phyloP scores from a whole-genome alignment of 768 basidiomycete species.

The Paxillus involutus region DNA sequence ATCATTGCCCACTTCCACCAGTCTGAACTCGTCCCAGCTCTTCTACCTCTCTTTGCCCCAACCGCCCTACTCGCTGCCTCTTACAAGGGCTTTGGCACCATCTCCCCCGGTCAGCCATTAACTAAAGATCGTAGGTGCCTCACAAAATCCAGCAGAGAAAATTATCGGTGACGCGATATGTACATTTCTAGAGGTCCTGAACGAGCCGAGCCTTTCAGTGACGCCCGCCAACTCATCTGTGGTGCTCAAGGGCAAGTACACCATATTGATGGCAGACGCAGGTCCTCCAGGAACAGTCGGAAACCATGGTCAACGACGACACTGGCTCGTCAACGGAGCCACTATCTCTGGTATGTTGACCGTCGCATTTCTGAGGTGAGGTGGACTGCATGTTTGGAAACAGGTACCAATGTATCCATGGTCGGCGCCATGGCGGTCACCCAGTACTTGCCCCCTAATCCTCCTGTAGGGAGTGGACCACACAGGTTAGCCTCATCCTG shows the following conservation, averaged over 20 bases:
- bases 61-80: constrained; percentile 53
- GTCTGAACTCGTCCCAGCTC: constrained; percentile 59
- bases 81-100: constrained; percentile 47
- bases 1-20: constrained; percentile 70
- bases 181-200: constrained; percentile 48
- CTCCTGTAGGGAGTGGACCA: constrained; percentile 65
- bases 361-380: not conserved
- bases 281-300: constrained; percentile 62
- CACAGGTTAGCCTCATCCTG: constrained; percentile 56
- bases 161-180: not conserved
- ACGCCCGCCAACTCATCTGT: constrained; percentile 49
- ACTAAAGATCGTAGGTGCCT: constrained; percentile 52
- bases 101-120: constrained; percentile 59
- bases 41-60: constrained; percentile 62
- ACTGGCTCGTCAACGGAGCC: constrained; percentile 79
- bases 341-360: constrained; percentile 41
- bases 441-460: constrained; percentile 70
- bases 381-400: not conserved
- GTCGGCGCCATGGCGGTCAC: constrained; percentile 52
- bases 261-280: constrained; percentile 76
- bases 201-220: constrained; percentile 54
- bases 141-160: not conserved
- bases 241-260: constrained; percentile 51
- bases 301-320: constrained; percentile 61
- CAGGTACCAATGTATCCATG: constrained; percentile 42